Evolutionary conservation across 1,284 basidiomycete species (phyloP).

Genomic region (Neotropicomus parvogracilis): DNA sequence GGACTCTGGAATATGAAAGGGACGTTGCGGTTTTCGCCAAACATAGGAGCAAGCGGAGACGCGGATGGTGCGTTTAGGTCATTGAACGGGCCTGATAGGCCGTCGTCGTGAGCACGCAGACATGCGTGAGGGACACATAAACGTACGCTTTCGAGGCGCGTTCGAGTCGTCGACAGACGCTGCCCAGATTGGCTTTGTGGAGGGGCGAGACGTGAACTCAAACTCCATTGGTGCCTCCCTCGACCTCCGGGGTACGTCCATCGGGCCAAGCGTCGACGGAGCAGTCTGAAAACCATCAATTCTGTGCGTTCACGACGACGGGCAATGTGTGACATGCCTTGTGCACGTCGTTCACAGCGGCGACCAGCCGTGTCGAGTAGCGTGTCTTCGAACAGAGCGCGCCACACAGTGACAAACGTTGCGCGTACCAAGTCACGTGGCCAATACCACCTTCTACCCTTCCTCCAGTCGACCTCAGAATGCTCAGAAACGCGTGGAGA

Average conservation of each 20-base stretch:
- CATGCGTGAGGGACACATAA: conserved; percentile 25
- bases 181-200: conserved; percentile 59
- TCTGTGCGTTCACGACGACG: neutral
- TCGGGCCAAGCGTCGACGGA: conserved; percentile 3
- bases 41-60: conserved; percentile 46
- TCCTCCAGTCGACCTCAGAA: conserved; percentile 5
- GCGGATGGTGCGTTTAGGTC: conserved; percentile 45
- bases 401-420: conserved; percentile 15
- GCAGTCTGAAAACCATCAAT: neutral
- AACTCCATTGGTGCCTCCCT: conserved; percentile 82
- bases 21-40: conserved; percentile 58
- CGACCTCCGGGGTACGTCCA: conserved; percentile 43
- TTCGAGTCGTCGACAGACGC: conserved; percentile 38
- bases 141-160: conserved; percentile 66
- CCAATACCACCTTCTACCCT: neutral
- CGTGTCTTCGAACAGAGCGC: conserved; percentile 13
- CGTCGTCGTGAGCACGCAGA: conserved; percentile 11
- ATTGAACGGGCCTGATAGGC: conserved; percentile 49
- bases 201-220: conserved; percentile 57
- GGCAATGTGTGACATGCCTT: conserved; percentile 12
- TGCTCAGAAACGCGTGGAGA: conserved; percentile 28
- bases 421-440: conserved; percentile 25
- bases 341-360: conserved; percentile 11
- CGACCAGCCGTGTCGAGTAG: conserved; percentile 2
- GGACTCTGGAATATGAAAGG: conserved; percentile 69